Evolutionary conservation across 768 basidiomycete species (phyloP).

Genomic region (Gymnopilus dilepis): DNA sequence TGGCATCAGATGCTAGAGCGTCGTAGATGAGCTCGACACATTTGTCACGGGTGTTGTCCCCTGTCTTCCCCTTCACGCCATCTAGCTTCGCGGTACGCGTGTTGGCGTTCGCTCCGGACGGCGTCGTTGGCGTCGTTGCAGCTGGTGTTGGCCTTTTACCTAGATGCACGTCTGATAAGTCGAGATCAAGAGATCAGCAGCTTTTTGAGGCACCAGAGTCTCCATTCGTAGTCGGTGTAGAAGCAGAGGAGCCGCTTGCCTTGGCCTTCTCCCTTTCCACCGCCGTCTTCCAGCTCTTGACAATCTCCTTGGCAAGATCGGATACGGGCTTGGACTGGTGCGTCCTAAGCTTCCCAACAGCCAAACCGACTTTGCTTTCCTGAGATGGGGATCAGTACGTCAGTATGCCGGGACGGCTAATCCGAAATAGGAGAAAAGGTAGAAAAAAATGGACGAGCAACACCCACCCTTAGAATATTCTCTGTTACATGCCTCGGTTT

Average conservation of each 20-base stretch:
- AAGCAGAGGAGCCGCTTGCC: constrained; percentile 12
- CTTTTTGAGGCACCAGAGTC: constrained; percentile 10
- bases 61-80: constrained; percentile 61
- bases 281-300: constrained; percentile 89
- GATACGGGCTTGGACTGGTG: constrained; percentile 76
- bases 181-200: background rate
- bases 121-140: constrained; percentile 43
- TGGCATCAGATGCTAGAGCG: constrained; percentile 84
- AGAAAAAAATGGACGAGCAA: constrained; percentile 40
- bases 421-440: constrained; percentile 29
- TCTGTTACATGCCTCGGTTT: constrained; percentile 79
- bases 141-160: constrained; percentile 36
- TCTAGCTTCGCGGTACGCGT: constrained; percentile 73
- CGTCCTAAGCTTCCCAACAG: constrained; percentile 86
- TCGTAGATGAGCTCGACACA: constrained; percentile 93
- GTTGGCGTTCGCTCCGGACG: constrained; percentile 36
- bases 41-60: constrained; percentile 82
- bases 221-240: constrained; percentile 38
- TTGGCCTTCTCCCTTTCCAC: constrained; percentile 70
- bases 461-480: constrained; percentile 72
- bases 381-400: constrained; percentile 35
- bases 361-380: constrained; percentile 94
- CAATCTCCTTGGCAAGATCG: constrained; percentile 87
- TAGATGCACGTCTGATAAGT: background rate
- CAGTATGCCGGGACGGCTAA: constrained; percentile 19